phyloP scores from a whole-genome alignment of 148 eudicot genomes.

The Chenopodium quinoa region DNA sequence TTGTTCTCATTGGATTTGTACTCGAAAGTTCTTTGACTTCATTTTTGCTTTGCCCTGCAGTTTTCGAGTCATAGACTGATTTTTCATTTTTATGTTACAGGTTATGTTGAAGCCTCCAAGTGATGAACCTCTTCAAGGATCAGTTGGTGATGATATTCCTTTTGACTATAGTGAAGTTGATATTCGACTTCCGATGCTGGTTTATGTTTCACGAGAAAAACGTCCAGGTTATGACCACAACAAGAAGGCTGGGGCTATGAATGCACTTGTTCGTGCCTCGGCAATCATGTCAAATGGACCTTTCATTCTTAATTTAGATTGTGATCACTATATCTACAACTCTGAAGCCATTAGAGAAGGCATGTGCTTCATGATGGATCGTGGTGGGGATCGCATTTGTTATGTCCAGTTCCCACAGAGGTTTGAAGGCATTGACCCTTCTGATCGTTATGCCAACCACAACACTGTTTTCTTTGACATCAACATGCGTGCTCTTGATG shows the following conservation, averaged over 20 bases:
- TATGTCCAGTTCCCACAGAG: constrained; percentile 93
- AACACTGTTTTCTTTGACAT: constrained; percentile 93
- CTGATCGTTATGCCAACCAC: constrained; percentile 96
- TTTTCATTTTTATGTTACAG: constrained; percentile 31
- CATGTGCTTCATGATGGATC: constrained; percentile 98
- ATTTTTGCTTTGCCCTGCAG: neutral
- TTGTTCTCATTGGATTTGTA: neutral
- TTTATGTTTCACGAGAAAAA: constrained; percentile 92
- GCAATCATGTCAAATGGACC: constrained; percentile 97
- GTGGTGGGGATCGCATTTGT: constrained; percentile 90
- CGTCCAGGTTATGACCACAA: constrained; percentile 98
- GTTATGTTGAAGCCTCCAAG: constrained; percentile 98
- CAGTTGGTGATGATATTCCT: constrained; percentile 36
- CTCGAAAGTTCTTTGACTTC: neutral
- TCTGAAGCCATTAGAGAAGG: constrained; percentile 88
- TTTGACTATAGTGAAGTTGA: constrained; percentile 72
- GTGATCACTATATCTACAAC: constrained; percentile 94
- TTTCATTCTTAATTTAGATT: constrained; percentile 85
- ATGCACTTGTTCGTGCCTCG: constrained; percentile 92
- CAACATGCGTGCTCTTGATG: constrained; percentile 94
- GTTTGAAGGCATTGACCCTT: constrained; percentile 94
- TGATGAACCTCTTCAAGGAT: constrained; percentile 65
- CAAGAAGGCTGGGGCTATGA: constrained; percentile 99
- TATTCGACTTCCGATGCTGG: constrained; percentile 88
- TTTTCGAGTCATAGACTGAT: neutral